Base-by-base conservation (phyloP, 352 stramenopile species). In the Pythium aquatile region DNA sequence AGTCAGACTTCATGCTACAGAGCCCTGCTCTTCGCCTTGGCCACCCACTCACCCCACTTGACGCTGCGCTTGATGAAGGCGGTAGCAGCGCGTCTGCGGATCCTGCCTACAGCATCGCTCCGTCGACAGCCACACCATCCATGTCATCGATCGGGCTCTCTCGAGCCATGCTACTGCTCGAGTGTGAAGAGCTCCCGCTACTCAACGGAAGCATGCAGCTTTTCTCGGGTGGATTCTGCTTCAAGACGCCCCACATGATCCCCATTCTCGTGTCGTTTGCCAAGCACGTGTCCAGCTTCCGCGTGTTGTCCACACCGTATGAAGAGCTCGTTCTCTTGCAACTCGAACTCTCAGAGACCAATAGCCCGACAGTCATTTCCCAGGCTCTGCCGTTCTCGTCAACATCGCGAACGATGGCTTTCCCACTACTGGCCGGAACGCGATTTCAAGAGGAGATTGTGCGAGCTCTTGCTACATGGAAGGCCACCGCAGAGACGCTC, bases 401-500 rank as follows among this genome's bases (percentile, higher is more conserved):
- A 6, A 24, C 64, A 3, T 74, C 59, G 3, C 60, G 65, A 7
- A 61, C 66, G 6, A 32, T 91, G 10, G 78, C 68, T 17, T 76
- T 93, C 9, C 85, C 85, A 3, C 40, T 93, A 24, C 58, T 88
- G 7, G 79, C 85, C 2, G 79, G 78, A 3, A 80, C 79, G 3
- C 79, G 82, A 14, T 88, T 89, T 32, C 85, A 93, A 54, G 66
- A 86, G 30, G 78, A 90, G 33, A 74, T 91, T 13, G 70, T 91
- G 16, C 74, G 64, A 9, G 75, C 81, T 0, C 58, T 93, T 8
- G 64, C 74, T 1, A 65, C 60, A 5, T 93, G 85, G 85, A 91
- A 90, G 61, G 0, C n/a, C 5, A 77, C 77, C 1, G 75, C 77
- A n/a, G 55, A 61, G 13, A 24, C 63, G 2, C 61, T 87, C 20